phyloP scores from a whole-genome alignment of 352 stramenopile genomes.

The Globisporangium alternatum region DNA sequence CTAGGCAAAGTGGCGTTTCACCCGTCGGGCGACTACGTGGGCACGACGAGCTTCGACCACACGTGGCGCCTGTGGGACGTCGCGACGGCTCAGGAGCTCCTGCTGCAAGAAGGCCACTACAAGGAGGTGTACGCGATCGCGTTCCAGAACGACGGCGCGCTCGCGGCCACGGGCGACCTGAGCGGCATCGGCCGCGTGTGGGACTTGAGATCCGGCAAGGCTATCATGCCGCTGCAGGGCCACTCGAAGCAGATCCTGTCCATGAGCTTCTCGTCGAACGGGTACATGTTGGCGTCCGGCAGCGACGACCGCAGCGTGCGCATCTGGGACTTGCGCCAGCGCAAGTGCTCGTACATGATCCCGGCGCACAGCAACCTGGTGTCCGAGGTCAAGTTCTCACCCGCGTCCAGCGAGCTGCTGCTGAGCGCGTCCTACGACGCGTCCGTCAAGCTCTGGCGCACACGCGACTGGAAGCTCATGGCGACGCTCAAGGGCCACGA shows the following conservation, averaged over 20 bases:
- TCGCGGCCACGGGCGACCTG: conserved; percentile 94
- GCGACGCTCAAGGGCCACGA: conserved; percentile 90
- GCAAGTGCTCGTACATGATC: conserved; percentile 90
- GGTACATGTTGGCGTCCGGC: conserved; percentile 91
- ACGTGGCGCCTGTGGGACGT: conserved; percentile 98
- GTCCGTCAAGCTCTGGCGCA: conserved; percentile 92
- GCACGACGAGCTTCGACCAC: conserved; percentile 96
- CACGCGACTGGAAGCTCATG: conserved; percentile 92
- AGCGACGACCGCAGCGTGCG: conserved; percentile 96
- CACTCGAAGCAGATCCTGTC: conserved; percentile 95
- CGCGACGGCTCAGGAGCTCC: conserved; percentile 86
- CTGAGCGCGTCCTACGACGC: conserved; percentile 94
- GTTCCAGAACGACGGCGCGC: conserved; percentile 94
- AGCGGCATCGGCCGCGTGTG: conserved; percentile 92
- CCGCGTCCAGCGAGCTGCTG: conserved; percentile 81
- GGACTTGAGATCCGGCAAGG: conserved; percentile 95
- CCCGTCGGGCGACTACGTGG: conserved; percentile 90
- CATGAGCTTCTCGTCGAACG: conserved; percentile 92
- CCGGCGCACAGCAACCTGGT: conserved; percentile 95
- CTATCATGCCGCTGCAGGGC: conserved; percentile 85
- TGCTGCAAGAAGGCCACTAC: conserved; percentile 97
- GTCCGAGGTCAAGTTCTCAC: conserved; percentile 89
- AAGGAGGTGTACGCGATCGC: conserved; percentile 94
- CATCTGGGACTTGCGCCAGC: conserved; percentile 95
- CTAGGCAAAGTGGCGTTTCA: conserved; percentile 93